These are phyloP conservation scores for Toxicodendron radicans DNA, from an alignment of 345 rosid species.

Conservation along the genomic window DNA sequence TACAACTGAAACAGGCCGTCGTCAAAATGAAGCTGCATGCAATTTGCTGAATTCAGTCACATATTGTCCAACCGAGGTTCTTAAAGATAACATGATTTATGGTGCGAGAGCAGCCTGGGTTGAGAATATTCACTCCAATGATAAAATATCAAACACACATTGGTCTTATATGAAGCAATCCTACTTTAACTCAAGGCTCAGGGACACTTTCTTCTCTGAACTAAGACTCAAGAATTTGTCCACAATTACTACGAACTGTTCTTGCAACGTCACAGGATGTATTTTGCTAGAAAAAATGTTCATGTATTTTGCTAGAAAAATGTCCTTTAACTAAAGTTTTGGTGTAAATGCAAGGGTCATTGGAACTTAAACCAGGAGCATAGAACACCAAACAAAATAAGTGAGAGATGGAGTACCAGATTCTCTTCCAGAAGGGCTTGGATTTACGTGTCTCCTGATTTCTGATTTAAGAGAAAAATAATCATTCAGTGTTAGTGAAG, in stretches of 20 bases:
- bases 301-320: not conserved
- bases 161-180: not conserved
- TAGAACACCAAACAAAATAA: not conserved
- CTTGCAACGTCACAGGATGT: not conserved
- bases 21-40: too few relatives aligned
- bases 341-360: not conserved
- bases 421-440: constrained; percentile 26
- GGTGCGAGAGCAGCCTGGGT: not conserved
- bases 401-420: constrained; percentile 26
- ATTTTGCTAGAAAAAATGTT: not conserved
- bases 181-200: not conserved
- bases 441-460: constrained; percentile 25
- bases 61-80: not conserved
- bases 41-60: not conserved
- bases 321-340: not conserved
- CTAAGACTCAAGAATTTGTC: too few relatives aligned
- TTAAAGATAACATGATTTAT: not conserved
- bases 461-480: constrained; percentile 23
- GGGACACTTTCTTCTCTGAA: too few relatives aligned
- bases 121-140: too few relatives aligned
- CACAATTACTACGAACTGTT: not conserved
- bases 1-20: not conserved
- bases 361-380: not conserved
- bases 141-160: too few relatives aligned
- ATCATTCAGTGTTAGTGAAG: not conserved